A percentile compares a stretch with the other conserved stretches of the same genome.
These are phyloP conservation scores for Lichina pygmaea DNA, from an alignment of 495 filamentous ascomycete species.

Conservation along the genomic window DNA sequence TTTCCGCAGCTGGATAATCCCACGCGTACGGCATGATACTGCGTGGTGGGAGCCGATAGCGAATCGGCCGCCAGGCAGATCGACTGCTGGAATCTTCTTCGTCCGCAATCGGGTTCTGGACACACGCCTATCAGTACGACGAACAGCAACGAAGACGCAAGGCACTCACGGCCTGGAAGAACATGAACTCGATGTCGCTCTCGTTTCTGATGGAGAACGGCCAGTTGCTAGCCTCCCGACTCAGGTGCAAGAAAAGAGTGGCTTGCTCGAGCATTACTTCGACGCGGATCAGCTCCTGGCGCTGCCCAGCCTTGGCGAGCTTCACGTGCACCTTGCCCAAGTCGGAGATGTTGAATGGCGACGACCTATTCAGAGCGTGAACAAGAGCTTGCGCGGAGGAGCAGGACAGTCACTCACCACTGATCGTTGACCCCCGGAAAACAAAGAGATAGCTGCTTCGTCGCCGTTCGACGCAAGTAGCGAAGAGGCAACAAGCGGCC, in stretches of 20 bases:
- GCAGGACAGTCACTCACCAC: slow-evolving; percentile 23
- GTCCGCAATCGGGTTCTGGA: slow-evolving; percentile 35
- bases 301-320: slow-evolving; percentile 65
- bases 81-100: slow-evolving; percentile 59
- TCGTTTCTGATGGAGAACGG: slow-evolving; percentile 97
- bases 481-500: slow-evolving; percentile 60
- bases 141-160: neutral
- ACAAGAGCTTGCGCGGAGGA: neutral
- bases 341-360: slow-evolving; percentile 89
- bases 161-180: slow-evolving; percentile 38
- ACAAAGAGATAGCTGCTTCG: slow-evolving; percentile 78
- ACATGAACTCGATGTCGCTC: slow-evolving; percentile 83
- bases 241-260: slow-evolving; percentile 80
- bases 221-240: slow-evolving; percentile 78
- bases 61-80: slow-evolving; percentile 66
- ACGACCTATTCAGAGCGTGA: slow-evolving; percentile 21
- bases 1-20: slow-evolving; percentile 95
- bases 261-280: slow-evolving; percentile 78
- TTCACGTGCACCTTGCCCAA: slow-evolving; percentile 81
- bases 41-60: slow-evolving; percentile 76
- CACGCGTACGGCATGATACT: slow-evolving; percentile 99
- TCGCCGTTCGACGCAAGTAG: slow-evolving; percentile 48
- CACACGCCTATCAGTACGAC: neutral
- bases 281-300: slow-evolving; percentile 64
- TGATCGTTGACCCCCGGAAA: slow-evolving; percentile 90